Evolutionary conservation across 495 filamentous ascomycete genomes (phyloP).

Genomic region (Annulohypoxylon bovei): DNA sequence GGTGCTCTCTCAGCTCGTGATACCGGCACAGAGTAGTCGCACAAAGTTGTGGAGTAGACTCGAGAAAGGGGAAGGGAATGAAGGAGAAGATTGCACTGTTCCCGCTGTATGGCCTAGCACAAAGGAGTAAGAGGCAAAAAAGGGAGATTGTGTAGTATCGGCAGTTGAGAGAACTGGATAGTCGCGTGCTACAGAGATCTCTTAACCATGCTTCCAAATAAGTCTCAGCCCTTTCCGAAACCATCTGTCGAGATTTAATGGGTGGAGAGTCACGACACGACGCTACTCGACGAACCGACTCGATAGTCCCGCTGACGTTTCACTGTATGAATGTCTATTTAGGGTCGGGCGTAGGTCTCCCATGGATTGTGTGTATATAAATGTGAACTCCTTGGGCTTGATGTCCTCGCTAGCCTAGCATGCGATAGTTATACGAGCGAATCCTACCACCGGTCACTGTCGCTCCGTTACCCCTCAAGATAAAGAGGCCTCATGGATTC

Average conservation of each 20-base stretch:
- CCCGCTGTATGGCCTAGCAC: constrained; percentile 38
- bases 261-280: constrained; percentile 22
- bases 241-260: constrained; percentile 37
- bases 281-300: constrained; percentile 11
- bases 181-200: constrained; percentile 45
- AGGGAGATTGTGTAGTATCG: constrained; percentile 40
- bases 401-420: constrained; percentile 11
- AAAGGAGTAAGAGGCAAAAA: constrained; percentile 40
- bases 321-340: constrained; percentile 1
- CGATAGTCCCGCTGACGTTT: constrained; percentile 10
- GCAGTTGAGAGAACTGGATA: constrained; percentile 40
- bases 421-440: constrained; percentile 18
- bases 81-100: constrained; percentile 24
- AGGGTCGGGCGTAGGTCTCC: constrained; percentile 9
- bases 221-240: constrained; percentile 43
- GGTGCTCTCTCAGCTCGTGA: constrained; percentile 29
- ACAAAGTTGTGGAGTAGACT: constrained; percentile 33
- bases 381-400: constrained; percentile 26
- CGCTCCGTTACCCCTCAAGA: background rate
- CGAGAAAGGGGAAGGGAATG: constrained; percentile 17
- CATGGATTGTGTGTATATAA: constrained; percentile 29
- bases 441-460: constrained; percentile 1
- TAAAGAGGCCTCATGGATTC: constrained; percentile 32
- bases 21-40: constrained; percentile 26
- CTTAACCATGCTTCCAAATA: constrained; percentile 31